Conservation (phyloP, 2,329 filamentous ascomycete species). For the Colletotrichum zoysiae region DNA sequence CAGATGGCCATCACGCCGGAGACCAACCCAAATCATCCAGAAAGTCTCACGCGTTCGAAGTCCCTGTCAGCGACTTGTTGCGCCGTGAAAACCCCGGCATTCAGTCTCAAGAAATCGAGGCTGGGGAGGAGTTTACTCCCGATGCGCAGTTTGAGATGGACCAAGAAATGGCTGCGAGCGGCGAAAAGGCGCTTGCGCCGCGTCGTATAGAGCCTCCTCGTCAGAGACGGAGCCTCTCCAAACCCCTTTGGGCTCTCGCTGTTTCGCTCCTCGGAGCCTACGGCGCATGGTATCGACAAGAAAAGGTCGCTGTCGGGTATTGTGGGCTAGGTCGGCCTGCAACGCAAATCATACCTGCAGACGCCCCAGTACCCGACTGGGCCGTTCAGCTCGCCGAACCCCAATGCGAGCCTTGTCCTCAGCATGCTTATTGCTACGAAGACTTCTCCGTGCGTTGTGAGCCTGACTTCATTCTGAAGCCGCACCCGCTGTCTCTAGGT, state of each 20-base stretch:
- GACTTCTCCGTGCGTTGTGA: slow-evolving; percentile 86
- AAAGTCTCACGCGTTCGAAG: slow-evolving; percentile 69
- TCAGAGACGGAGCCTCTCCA: slow-evolving; percentile 65
- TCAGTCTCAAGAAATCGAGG: slow-evolving; percentile 61
- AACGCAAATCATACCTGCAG: slow-evolving; percentile 61
- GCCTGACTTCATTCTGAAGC: slow-evolving; percentile 85
- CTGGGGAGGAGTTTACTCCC: slow-evolving; percentile 93
- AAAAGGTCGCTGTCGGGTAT: slow-evolving; percentile 96
- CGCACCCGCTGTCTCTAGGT: slow-evolving; percentile 84
- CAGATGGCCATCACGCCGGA: slow-evolving; percentile 49
- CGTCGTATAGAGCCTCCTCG: slow-evolving; percentile 55
- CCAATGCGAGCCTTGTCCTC: slow-evolving; percentile 89
- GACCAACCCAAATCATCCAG: slow-evolving; percentile 39
- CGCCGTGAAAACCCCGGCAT: slow-evolving; percentile 51
- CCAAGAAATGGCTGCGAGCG: slow-evolving; percentile 72
- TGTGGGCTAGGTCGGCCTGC: slow-evolving; percentile 84
- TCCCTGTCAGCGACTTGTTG: slow-evolving; percentile 60
- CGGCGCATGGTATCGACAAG: slow-evolving; percentile 87
- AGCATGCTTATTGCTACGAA: slow-evolving; percentile 88
- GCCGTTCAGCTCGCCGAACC: slow-evolving; percentile 78
- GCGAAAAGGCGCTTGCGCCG: slow-evolving; percentile 60
- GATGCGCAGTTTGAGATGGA: slow-evolving; percentile 87
- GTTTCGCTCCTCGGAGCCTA: slow-evolving; percentile 79
- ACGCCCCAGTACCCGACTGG: slow-evolving; percentile 76
- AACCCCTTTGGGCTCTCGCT: slow-evolving; percentile 78